phyloP scores from a whole-genome alignment of 768 basidiomycete species.

The Suillus placidus region DNA sequence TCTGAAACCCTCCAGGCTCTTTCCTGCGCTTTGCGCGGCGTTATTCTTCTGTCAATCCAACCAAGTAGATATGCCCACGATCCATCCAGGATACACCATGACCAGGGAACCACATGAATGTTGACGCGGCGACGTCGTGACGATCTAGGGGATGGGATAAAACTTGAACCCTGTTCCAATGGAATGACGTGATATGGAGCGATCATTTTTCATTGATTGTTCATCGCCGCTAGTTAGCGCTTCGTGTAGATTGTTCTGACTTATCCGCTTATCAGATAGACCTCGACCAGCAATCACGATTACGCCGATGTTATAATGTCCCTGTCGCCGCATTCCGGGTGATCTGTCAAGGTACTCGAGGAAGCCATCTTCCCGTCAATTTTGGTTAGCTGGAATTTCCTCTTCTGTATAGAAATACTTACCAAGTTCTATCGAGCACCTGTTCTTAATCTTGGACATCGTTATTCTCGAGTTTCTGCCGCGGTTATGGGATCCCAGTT shows the following conservation, averaged over 20 bases:
- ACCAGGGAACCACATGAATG: background rate
- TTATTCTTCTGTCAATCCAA: background rate
- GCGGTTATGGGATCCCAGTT: background rate
- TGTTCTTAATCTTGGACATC: background rate
- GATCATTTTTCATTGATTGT: conserved; percentile 1
- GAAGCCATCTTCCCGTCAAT: background rate
- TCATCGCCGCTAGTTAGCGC: background rate
- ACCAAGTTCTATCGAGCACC: background rate
- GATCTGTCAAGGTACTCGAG: background rate
- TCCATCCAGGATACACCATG: background rate
- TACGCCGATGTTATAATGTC: conserved; percentile 1
- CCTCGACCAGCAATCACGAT: background rate
- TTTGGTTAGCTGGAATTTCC: background rate
- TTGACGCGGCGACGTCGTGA: background rate
- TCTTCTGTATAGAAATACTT: background rate
- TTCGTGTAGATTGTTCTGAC: background rate
- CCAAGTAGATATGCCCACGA: background rate
- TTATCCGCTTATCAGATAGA: conserved; percentile 3
- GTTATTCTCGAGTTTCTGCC: background rate
- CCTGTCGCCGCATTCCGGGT: background rate
- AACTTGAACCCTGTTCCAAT: background rate
- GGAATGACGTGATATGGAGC: background rate
- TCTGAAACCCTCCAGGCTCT: background rate
- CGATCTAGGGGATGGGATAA: background rate
- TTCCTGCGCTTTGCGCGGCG: background rate